Percentiles rank a stretch among this genome's conserved stretches.
phyloP scores from a whole-genome alignment of 768 basidiomycete genomes.

The Phaeotremella fagi region DNA sequence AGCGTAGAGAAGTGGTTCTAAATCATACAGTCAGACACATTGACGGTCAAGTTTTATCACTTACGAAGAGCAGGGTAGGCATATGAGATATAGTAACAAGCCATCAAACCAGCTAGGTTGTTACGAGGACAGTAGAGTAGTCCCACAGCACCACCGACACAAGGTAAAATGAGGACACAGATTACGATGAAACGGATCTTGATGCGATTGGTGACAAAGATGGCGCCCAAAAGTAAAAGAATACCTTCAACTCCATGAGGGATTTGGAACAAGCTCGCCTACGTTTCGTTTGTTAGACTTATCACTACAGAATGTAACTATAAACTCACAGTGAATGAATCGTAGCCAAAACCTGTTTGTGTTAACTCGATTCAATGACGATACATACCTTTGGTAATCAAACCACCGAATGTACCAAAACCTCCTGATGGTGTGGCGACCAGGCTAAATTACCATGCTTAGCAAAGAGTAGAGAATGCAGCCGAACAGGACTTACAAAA shows the following conservation, averaged over 20 bases:
- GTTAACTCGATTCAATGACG: too few species aligned
- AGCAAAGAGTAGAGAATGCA: too few species aligned
- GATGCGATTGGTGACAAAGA: slow-evolving; percentile 40
- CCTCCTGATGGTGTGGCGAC: slow-evolving; percentile 39
- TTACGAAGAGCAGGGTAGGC: slow-evolving; percentile 24
- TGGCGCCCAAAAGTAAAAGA: slow-evolving; percentile 22
- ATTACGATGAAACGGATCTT: slow-evolving; percentile 36
- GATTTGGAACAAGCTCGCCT: slow-evolving; percentile 40
- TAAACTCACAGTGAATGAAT: slow-evolving; percentile 37
- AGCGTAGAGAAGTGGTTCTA: slow-evolving; percentile 23
- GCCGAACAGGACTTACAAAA: too few species aligned
- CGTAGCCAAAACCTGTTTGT: slow-evolving; percentile 32
- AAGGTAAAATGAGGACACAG: slow-evolving; percentile 22
- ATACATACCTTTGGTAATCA: slow-evolving; percentile 1
- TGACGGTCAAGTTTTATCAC: too few species aligned
- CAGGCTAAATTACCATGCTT: too few species aligned
- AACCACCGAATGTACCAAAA: slow-evolving; percentile 38
- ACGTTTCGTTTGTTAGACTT: too few species aligned
- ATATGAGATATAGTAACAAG: slow-evolving; percentile 11
- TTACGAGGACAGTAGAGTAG: slow-evolving; percentile 30
- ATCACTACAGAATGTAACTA: too few species aligned
- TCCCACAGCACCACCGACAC: slow-evolving; percentile 40
- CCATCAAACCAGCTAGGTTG: slow-evolving; percentile 16
- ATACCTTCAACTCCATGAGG: slow-evolving; percentile 41
- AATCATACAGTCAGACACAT: too few species aligned